Conservation (phyloP, 2,329 filamentous ascomycete genomes). For the Neonectria sp. region DNA sequence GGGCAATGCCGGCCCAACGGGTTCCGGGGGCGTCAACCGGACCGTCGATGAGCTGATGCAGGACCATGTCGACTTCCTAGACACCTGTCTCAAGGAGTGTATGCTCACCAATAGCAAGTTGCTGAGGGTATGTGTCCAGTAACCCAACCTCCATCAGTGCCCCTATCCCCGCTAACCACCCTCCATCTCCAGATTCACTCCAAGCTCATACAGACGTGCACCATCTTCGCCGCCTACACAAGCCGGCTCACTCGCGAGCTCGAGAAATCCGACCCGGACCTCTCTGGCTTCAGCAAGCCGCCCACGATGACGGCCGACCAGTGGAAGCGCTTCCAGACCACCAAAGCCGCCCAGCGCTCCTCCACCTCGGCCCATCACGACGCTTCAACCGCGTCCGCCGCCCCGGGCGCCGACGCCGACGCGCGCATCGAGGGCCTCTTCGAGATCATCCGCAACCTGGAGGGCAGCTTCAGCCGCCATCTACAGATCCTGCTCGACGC, state of each 20-base stretch:
- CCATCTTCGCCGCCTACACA: slow-evolving; percentile 92
- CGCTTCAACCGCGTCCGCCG: slow-evolving; percentile 54
- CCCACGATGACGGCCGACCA: slow-evolving; percentile 72
- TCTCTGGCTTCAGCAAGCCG: slow-evolving; percentile 73
- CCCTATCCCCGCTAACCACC: slow-evolving; percentile 30
- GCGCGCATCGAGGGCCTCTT: slow-evolving; percentile 81
- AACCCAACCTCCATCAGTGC: neutral
- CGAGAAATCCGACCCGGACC: slow-evolving; percentile 85
- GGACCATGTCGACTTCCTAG: slow-evolving; percentile 97
- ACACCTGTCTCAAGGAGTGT: slow-evolving; percentile 98
- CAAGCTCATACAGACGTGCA: slow-evolving; percentile 96
- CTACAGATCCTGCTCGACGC: slow-evolving; percentile 95
- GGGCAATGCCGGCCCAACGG: slow-evolving; percentile 49
- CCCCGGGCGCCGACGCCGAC: slow-evolving; percentile 51
- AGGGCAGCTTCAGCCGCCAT: slow-evolving; percentile 92
- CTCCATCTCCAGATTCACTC: slow-evolving; percentile 82
- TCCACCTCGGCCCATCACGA: slow-evolving; percentile 51
- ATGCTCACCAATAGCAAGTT: slow-evolving; percentile 99
- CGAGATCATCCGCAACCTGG: slow-evolving; percentile 91
- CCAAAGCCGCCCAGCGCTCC: slow-evolving; percentile 59
- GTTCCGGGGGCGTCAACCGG: slow-evolving; percentile 61
- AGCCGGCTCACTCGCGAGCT: slow-evolving; percentile 89
- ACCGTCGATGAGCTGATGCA: slow-evolving; percentile 99
- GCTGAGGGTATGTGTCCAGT: slow-evolving; percentile 75
- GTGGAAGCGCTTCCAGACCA: slow-evolving; percentile 71